phyloP scores from a whole-genome alignment of 805 yeast species.

The Candida lessepsii region DNA sequence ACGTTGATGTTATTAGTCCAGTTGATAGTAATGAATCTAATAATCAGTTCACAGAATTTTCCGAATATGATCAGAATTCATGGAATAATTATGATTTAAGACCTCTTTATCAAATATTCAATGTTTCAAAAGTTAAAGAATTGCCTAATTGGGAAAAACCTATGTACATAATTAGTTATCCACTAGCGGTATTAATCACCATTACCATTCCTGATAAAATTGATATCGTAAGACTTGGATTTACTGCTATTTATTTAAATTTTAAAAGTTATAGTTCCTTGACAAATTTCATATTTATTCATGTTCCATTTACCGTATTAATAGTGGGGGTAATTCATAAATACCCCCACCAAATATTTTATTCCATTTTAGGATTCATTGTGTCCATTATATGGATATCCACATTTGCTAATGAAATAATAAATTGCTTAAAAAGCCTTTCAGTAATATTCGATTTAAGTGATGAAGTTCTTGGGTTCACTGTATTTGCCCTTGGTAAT shows the following conservation, averaged over 20 bases:
- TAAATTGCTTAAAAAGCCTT: conserved; percentile 58
- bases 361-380: conserved; percentile 59
- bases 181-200: conserved; percentile 6
- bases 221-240: conserved; percentile 2
- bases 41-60: neutral
- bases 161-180: conserved; percentile 4
- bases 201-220: conserved; percentile 11
- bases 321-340: conserved; percentile 1
- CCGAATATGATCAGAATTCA: neutral
- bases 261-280: neutral
- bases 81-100: conserved; percentile 1
- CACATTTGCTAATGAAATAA: conserved; percentile 65
- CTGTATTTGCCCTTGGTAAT: conserved; percentile 89
- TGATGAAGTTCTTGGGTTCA: conserved; percentile 81
- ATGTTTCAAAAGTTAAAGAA: neutral
- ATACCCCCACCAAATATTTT: conserved; percentile 12
- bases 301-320: conserved; percentile 8
- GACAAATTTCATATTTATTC: conserved; percentile 1
- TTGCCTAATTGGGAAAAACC: conserved; percentile 4
- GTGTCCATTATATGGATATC: conserved; percentile 70
- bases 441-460: conserved; percentile 61
- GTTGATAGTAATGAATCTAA: neutral
- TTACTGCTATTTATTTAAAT: conserved; percentile 2
- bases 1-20: neutral
- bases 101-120: neutral